Conservation (phyloP, 805 yeast genomes). For the Saccharomycopsis fodiens region DNA sequence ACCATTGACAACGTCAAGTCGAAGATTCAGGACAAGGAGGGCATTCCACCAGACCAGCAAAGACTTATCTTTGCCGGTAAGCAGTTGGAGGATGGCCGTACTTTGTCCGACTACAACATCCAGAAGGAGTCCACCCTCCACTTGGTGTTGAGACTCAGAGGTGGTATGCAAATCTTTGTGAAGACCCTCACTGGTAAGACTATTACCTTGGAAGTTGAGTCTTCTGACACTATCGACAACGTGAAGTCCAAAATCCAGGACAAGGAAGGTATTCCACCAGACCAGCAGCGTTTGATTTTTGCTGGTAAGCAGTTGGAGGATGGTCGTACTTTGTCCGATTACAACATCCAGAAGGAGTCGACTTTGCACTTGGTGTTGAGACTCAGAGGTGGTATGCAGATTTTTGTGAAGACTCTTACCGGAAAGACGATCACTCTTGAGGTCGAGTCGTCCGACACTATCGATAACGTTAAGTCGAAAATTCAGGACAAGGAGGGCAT, state of each 20-base stretch:
- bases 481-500: slow-evolving; percentile 68
- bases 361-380: slow-evolving; percentile 77
- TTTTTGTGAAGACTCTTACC: slow-evolving; percentile 46
- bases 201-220: slow-evolving; percentile 78
- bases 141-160: slow-evolving; percentile 95
- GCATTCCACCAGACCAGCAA: slow-evolving; percentile 97
- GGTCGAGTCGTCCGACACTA: slow-evolving; percentile 55
- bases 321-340: slow-evolving; percentile 89
- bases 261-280: slow-evolving; percentile 96
- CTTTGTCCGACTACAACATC: slow-evolving; percentile 94
- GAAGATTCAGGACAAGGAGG: slow-evolving; percentile 95
- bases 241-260: slow-evolving; percentile 94
- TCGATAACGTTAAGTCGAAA: slow-evolving; percentile 54
- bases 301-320: slow-evolving; percentile 97
- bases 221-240: slow-evolving; percentile 91
- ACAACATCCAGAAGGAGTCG: slow-evolving; percentile 94
- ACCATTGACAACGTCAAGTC: slow-evolving; percentile 95
- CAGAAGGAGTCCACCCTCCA: slow-evolving; percentile 96
- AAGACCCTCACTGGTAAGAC: slow-evolving; percentile 89
- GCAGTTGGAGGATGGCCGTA: slow-evolving; percentile 95
- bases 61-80: slow-evolving; percentile 96
- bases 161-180: slow-evolving; percentile 95
- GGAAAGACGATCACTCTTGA: slow-evolving; percentile 57
- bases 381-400: slow-evolving; percentile 52
- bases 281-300: slow-evolving; percentile 90